phyloP scores from a whole-genome alignment of 495 filamentous ascomycete species.

The Penicillium egyptiacum region DNA sequence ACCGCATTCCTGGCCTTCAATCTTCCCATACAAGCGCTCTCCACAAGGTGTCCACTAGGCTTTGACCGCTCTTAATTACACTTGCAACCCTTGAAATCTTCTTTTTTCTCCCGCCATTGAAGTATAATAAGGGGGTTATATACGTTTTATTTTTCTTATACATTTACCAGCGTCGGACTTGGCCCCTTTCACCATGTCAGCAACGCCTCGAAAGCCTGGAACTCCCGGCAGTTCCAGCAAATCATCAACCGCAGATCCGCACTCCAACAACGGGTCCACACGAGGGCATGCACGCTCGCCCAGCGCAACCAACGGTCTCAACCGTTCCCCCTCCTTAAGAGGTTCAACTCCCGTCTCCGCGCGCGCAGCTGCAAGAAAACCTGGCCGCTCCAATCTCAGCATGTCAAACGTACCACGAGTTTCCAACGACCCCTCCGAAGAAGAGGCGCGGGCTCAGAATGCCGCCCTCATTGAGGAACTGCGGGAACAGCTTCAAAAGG shows the following conservation, averaged over 20 bases:
- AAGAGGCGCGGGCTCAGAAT: constrained; percentile 67
- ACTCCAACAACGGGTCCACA: constrained; percentile 38
- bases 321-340: constrained; percentile 44
- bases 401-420: constrained; percentile 56
- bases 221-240: constrained; percentile 42
- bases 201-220: constrained; percentile 47
- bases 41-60: constrained; percentile 26
- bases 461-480: constrained; percentile 82
- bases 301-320: constrained; percentile 42
- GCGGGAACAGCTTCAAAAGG: constrained; percentile 74
- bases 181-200: constrained; percentile 41
- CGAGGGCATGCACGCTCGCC: constrained; percentile 47
- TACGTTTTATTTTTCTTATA: constrained; percentile 21
- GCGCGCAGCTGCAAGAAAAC: constrained; percentile 63
- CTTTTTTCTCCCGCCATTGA: constrained; percentile 14
- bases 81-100: constrained; percentile 18
- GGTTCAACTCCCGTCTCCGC: constrained; percentile 64
- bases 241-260: constrained; percentile 39
- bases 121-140: constrained; percentile 7
- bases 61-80: constrained; percentile 33
- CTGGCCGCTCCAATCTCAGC: constrained; percentile 59
- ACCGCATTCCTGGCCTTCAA: constrained; percentile 19
- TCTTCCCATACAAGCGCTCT: constrained; percentile 17
- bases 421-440: constrained; percentile 57
- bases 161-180: constrained; percentile 18